Evolutionary conservation across 768 basidiomycete genomes (phyloP).

Genomic region (Favolaschia claudopus): DNA sequence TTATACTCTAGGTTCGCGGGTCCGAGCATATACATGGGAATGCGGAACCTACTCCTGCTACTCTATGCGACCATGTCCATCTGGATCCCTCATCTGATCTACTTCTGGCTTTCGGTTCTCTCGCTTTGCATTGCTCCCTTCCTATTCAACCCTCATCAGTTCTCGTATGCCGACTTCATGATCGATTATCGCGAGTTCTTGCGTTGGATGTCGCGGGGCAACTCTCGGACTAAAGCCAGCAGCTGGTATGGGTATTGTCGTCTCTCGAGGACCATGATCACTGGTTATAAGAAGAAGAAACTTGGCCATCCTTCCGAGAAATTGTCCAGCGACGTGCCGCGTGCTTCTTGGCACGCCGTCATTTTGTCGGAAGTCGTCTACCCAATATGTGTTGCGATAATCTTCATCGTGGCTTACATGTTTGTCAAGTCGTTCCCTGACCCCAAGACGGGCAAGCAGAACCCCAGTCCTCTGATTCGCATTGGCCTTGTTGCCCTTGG

Average conservation of each 20-base stretch:
- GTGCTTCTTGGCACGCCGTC: constrained; percentile 87
- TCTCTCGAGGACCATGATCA: constrained; percentile 95
- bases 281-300: constrained; percentile 99
- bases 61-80: constrained; percentile 91
- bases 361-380: constrained; percentile 84
- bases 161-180: constrained; percentile 95
- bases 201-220: constrained; percentile 99
- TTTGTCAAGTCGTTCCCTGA: constrained; percentile 92
- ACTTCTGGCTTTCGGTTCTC: constrained; percentile 98
- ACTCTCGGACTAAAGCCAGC: constrained; percentile 94
- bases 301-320: constrained; percentile 98
- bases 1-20: constrained; percentile 99
- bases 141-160: constrained; percentile 99
- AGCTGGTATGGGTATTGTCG: constrained; percentile 99
- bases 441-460: constrained; percentile 56
- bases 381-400: constrained; percentile 75
- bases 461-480: constrained; percentile 88
- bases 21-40: constrained; percentile 99
- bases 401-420: constrained; percentile 89
- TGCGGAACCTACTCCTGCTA: constrained; percentile 90
- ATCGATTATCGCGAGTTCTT: constrained; percentile 99
- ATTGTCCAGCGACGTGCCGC: constrained; percentile 91
- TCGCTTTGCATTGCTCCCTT: constrained; percentile 97
- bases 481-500: constrained; percentile 90
- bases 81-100: constrained; percentile 95